Conservation (phyloP, 2,329 filamentous ascomycete species). For the Trichophyton benhamiae region DNA sequence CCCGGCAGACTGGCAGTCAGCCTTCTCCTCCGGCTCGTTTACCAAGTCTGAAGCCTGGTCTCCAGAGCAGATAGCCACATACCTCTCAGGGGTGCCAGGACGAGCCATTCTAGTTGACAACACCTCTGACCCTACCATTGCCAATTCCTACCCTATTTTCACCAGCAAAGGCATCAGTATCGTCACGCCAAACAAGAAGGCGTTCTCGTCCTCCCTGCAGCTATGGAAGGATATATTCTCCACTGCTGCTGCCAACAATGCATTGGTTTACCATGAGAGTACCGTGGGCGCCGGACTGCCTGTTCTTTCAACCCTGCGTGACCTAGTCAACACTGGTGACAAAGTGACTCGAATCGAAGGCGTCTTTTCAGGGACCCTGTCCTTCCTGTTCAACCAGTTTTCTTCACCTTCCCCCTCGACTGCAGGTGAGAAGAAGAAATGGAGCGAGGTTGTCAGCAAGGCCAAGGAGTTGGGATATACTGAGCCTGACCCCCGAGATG, state of each 20-base stretch:
- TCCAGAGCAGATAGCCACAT: conserved; percentile 59
- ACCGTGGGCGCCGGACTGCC: conserved; percentile 88
- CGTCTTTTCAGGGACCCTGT: conserved; percentile 95
- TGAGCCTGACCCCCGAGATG: conserved; percentile 74
- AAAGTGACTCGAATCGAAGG: conserved; percentile 86
- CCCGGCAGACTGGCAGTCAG: conserved; percentile 43
- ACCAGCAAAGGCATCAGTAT: conserved; percentile 73
- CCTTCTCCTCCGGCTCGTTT: conserved; percentile 52
- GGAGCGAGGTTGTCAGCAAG: conserved; percentile 82
- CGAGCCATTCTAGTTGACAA: conserved; percentile 86
- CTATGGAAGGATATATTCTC: conserved; percentile 82
- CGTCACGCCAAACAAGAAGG: conserved; percentile 97
- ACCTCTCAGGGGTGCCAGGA: conserved; percentile 63
- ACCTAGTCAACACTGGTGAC: conserved; percentile 89
- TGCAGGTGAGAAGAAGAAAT: conserved; percentile 45
- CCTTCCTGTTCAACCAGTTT: conserved; percentile 96
- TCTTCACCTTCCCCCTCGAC: conserved; percentile 55
- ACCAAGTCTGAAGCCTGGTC: conserved; percentile 38
- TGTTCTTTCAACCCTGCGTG: conserved; percentile 83
- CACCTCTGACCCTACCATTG: conserved; percentile 79
- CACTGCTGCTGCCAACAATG: conserved; percentile 49
- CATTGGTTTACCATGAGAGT: conserved; percentile 88
- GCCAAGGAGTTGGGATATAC: conserved; percentile 90
- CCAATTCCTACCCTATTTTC: conserved; percentile 69
- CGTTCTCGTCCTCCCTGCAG: conserved; percentile 68